phyloP scores from a whole-genome alignment of 805 yeast species.

The Cyberlindnera mycetangii region DNA sequence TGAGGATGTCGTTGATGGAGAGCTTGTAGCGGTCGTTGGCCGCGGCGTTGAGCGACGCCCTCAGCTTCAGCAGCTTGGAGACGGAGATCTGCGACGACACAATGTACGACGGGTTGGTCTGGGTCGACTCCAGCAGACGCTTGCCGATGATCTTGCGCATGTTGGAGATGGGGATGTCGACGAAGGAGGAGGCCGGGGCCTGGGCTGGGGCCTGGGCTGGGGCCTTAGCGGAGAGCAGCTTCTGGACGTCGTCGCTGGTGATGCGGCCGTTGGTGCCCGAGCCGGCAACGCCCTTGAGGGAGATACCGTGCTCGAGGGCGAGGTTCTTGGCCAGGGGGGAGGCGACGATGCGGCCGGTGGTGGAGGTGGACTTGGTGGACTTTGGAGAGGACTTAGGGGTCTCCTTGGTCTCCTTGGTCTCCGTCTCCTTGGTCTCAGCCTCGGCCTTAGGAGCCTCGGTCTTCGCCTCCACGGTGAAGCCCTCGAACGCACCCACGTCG shows the following conservation, averaged over 20 bases:
- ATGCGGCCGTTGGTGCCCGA: constrained; percentile 96
- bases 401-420: constrained; percentile 31
- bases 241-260: constrained; percentile 85
- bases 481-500: constrained; percentile 85
- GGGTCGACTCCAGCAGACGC: constrained; percentile 84
- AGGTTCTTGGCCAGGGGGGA: constrained; percentile 93
- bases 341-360: too few species aligned
- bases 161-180: constrained; percentile 80
- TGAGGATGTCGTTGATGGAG: constrained; percentile 89
- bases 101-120: constrained; percentile 85
- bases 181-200: constrained; percentile 47
- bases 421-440: constrained; percentile 58
- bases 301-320: constrained; percentile 89
- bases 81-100: constrained; percentile 87
- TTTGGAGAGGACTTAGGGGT: constrained; percentile 12
- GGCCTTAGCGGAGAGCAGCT: constrained; percentile 48
- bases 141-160: constrained; percentile 94
- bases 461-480: constrained; percentile 82
- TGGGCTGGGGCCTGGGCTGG: constrained; percentile 43
- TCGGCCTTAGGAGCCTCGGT: constrained; percentile 31
- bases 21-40: constrained; percentile 86
- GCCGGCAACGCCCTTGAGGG: constrained; percentile 82
- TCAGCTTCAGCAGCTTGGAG: constrained; percentile 84
- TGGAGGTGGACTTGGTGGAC: too few species aligned
- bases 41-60: constrained; percentile 82